Evolutionary conservation across 2,329 filamentous ascomycete genomes (phyloP).

Genomic region (Sporothrix schenckii): DNA sequence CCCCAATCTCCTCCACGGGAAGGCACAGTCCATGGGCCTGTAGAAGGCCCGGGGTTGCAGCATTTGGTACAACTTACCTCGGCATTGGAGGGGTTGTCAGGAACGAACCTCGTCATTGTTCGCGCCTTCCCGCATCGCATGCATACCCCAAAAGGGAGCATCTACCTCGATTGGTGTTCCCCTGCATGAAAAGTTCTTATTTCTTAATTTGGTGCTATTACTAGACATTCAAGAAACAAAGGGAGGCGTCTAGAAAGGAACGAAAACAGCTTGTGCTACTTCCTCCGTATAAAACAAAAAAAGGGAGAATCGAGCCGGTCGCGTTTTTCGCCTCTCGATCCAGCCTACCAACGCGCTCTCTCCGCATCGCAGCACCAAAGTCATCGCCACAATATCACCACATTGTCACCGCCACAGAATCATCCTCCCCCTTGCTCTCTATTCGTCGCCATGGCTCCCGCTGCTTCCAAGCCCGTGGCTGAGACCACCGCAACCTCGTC

Average conservation of each 20-base stretch:
- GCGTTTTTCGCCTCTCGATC: conserved; percentile 13
- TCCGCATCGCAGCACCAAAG: background rate
- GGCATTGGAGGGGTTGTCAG: conserved; percentile 27
- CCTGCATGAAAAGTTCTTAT: conserved; percentile 3
- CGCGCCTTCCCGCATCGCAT: conserved; percentile 21
- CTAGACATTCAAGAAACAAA: background rate
- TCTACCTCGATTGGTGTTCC: conserved; percentile 19
- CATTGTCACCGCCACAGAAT: too few species aligned
- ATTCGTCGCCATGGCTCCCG: conserved; percentile 33
- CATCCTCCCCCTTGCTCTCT: background rate
- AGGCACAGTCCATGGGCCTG: background rate
- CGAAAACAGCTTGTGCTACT: background rate
- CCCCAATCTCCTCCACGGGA: conserved; percentile 12
- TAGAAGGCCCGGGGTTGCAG: background rate
- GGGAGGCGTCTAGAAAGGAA: background rate
- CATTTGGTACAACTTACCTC: conserved; percentile 25
- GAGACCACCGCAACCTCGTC: conserved; percentile 36
- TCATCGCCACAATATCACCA: background rate
- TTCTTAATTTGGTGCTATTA: background rate
- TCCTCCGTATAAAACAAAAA: background rate
- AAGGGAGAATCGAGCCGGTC: background rate
- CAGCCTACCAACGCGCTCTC: conserved; percentile 14
- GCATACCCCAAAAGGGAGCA: conserved; percentile 19
- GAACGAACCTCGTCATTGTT: conserved; percentile 25
- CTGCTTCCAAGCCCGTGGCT: conserved; percentile 32